Conservation (phyloP, 139 green algal genomes). For the Chlorella vulgaris region DNA sequence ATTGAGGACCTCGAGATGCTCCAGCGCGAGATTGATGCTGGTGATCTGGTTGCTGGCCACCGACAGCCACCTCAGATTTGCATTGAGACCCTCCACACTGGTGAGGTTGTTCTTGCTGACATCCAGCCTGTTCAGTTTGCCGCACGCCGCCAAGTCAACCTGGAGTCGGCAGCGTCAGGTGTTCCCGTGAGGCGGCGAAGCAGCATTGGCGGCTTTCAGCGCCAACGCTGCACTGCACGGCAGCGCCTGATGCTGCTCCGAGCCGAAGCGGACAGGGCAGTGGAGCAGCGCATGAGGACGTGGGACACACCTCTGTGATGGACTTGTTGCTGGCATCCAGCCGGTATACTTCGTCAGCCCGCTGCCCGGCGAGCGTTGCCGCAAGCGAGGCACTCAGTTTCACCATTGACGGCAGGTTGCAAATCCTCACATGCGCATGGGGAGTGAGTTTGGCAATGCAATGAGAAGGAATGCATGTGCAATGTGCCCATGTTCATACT, state of each 20-base stretch:
- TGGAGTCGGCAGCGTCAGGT: constrained; percentile 5
- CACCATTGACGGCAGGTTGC: no score
- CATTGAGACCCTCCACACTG: background rate
- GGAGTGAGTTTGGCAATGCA: no score
- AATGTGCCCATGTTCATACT: no score
- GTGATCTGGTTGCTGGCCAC: constrained; percentile 17
- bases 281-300: no score
- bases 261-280: no score
- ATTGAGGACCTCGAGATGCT: constrained; percentile 51
- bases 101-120: constrained; percentile 34
- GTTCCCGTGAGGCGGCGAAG: no score
- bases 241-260: no score
- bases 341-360: background rate
- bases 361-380: background rate
- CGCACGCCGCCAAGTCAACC: constrained; percentile 38
- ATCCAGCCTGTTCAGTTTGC: constrained; percentile 26
- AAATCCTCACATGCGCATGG: no score
- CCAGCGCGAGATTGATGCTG: no score
- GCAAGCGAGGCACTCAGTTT: constrained; percentile 1
- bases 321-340: constrained; percentile 16
- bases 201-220: no score
- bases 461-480: no score
- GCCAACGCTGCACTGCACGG: no score
- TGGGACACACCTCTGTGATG: constrained; percentile 14
- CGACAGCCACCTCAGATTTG: constrained; percentile 41